Evolutionary conservation across 306 rosid species (phyloP), one percentile per base, ranked within the genome.

Genomic region (Pyrus pyrifolia): DNA sequence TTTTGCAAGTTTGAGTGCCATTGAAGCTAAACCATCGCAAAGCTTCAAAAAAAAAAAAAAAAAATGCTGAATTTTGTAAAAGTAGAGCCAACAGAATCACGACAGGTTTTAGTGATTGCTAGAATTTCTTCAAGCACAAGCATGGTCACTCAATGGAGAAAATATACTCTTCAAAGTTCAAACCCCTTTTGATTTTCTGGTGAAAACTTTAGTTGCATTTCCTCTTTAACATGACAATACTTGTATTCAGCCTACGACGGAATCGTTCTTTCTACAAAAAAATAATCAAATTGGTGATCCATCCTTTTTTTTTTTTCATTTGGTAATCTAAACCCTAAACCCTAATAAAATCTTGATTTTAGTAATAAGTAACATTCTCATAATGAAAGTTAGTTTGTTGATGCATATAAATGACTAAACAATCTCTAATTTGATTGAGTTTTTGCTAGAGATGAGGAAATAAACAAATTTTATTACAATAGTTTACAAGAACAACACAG

Each of bases 31-130:
- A 7, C 42, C 30, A 2, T 11, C 45, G 53, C 62, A 72, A 55
- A 55, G 60, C 22, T 38, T 60, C 14, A 9, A 21, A 30, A 51
- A 25, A 25, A 25, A 25, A 25, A 25, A 25, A 25, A 23, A 25
- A 25, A 40, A 23, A 22, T 73, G 57, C 63, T 59, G 12, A 61
- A 59, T 72, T 10, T n/a, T 58, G 18, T 9, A 11, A 61, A 66
- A 66, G 35, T 11, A 70, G 35, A 7, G 78, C 70, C 74, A 75
- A 80, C 64, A 73, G 81, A 53, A 81, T 78, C 79, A 42, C 68
- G 70, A 73, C 58, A 21, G 61, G 18, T 64, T 71, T 68, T 19
- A 68, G 76, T 71, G 70, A 42, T 69, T 57, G 62, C 49, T 63
- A 29, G n/a, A 68, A 58, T 51, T 58, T 71, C 62, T 74, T 68